These are phyloP conservation scores for Talaromyces liani DNA, from an alignment of 495 filamentous ascomycete species.

Conservation along the genomic window DNA sequence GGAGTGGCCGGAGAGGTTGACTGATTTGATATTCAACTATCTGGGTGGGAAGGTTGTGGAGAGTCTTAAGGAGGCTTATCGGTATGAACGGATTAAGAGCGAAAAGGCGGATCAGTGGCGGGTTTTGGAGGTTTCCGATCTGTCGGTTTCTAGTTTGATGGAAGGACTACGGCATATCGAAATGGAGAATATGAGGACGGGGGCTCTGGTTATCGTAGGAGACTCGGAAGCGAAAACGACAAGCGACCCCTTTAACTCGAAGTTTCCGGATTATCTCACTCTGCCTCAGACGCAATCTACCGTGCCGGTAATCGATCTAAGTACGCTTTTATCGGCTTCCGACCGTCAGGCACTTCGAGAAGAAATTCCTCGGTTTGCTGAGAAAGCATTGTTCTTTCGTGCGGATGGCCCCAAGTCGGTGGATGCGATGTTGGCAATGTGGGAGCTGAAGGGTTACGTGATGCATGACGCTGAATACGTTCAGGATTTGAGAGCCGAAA, in stretches of 20 bases:
- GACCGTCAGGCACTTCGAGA: constrained; percentile 25
- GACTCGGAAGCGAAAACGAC: constrained; percentile 7
- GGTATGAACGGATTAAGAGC: constrained; percentile 10
- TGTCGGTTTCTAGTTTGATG: constrained; percentile 21
- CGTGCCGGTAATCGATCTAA: constrained; percentile 40
- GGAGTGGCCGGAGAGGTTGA: constrained; percentile 65
- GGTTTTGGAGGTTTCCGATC: constrained; percentile 18
- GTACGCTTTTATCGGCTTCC: constrained; percentile 24
- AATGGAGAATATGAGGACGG: constrained; percentile 20
- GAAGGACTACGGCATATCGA: constrained; percentile 19
- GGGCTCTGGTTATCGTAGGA: constrained; percentile 24
- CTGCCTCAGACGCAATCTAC: constrained; percentile 23
- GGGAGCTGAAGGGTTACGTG: constrained; percentile 61
- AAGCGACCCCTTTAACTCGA: not conserved
- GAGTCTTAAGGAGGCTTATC: constrained; percentile 22
- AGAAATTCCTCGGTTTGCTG: constrained; percentile 17
- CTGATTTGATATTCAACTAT: constrained; percentile 44
- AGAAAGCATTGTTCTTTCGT: constrained; percentile 27
- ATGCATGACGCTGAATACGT: constrained; percentile 12
- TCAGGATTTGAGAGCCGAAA: not conserved
- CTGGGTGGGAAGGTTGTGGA: constrained; percentile 44
- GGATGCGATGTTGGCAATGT: constrained; percentile 49
- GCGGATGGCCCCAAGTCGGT: constrained; percentile 30
- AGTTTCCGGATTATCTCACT: constrained; percentile 19
- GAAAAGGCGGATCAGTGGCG: constrained; percentile 28